These are phyloP conservation scores for Zygosaccharomyces siamensis DNA, from an alignment of 805 yeast species.

Conservation along the genomic window DNA sequence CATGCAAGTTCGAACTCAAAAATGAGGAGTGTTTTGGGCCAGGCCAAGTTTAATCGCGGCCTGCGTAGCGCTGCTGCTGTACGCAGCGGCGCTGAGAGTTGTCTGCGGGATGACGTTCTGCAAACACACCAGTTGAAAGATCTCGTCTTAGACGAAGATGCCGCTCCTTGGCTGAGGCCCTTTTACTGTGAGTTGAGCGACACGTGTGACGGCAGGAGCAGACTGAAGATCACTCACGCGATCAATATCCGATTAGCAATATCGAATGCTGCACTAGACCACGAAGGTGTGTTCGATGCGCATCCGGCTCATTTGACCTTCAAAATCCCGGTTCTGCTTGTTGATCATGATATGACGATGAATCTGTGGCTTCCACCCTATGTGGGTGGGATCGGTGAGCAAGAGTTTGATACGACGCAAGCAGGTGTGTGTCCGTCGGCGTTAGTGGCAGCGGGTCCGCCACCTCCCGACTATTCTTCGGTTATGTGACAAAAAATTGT, in stretches of 20 bases:
- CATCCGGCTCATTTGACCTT: slow-evolving; percentile 7
- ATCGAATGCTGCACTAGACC: slow-evolving; percentile 1
- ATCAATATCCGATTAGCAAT: slow-evolving; percentile 9
- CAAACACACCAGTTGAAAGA: not conserved
- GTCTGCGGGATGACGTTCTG: not conserved
- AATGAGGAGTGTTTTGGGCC: too few species aligned
- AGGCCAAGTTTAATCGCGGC: not conserved
- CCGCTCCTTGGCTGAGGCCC: slow-evolving; percentile 13
- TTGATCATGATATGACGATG: slow-evolving; percentile 15
- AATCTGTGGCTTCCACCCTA: slow-evolving; percentile 13
- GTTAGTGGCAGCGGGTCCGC: not conserved
- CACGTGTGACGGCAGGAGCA: slow-evolving; percentile 8
- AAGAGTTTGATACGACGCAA: not conserved
- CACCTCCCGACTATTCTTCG: not conserved
- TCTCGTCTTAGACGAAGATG: not conserved
- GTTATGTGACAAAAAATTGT: not conserved
- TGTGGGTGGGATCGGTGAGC: not conserved
- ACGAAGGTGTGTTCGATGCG: not conserved
- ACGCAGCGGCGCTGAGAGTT: not conserved
- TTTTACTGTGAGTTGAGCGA: slow-evolving; percentile 18
- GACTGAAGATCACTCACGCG: slow-evolving; percentile 19
- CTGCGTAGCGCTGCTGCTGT: slow-evolving; percentile 3
- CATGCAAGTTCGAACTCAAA: slow-evolving; percentile 4
- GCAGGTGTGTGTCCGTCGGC: not conserved
- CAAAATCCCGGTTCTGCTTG: slow-evolving; percentile 15